Percentiles rank a stretch among this genome's conserved stretches.
phyloP scores from a whole-genome alignment of 306 rosid species.

The Trifolium fragiferum region DNA sequence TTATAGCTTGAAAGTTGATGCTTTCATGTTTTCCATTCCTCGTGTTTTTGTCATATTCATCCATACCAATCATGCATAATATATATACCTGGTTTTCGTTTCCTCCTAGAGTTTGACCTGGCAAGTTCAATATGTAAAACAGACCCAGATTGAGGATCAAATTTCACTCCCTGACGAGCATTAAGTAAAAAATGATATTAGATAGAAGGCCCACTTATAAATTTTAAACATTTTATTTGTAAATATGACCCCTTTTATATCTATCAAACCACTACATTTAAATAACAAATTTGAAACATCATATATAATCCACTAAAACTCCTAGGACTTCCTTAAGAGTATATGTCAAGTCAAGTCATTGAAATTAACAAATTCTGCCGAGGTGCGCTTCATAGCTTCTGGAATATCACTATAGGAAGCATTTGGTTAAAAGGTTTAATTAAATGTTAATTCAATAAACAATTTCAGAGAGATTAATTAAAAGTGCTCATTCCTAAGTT shows the following conservation, averaged over 20 bases:
- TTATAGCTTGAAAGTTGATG: conserved; percentile 14
- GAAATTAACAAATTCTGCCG: conserved; percentile 13
- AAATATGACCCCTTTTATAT: conserved; percentile 1
- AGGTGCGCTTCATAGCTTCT: conserved; percentile 16
- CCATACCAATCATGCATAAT: conserved; percentile 1
- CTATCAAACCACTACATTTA: conserved; percentile 22
- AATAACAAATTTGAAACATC: conserved; percentile 32
- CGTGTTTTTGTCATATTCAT: background rate
- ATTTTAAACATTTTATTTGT: conserved; percentile 17
- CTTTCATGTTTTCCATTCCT: conserved; percentile 15
- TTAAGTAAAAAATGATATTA: conserved; percentile 41
- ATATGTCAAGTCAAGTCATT: background rate
- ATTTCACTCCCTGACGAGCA: conserved; percentile 78
- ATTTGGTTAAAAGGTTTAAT: background rate
- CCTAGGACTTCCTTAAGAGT: background rate
- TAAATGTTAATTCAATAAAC: background rate
- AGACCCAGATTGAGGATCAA: conserved; percentile 93
- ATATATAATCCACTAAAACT: conserved; percentile 15
- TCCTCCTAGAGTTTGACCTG: conserved; percentile 94
- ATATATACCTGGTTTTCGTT: conserved; percentile 78
- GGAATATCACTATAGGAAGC: conserved; percentile 4
- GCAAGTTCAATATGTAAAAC: conserved; percentile 88
- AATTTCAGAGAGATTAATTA: background rate
- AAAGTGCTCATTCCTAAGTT: background rate
- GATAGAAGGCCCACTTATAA: conserved; percentile 34